These are phyloP conservation scores for Vitis rupestris DNA, from an alignment of 164 flowering plant species.

Conservation along the genomic window DNA sequence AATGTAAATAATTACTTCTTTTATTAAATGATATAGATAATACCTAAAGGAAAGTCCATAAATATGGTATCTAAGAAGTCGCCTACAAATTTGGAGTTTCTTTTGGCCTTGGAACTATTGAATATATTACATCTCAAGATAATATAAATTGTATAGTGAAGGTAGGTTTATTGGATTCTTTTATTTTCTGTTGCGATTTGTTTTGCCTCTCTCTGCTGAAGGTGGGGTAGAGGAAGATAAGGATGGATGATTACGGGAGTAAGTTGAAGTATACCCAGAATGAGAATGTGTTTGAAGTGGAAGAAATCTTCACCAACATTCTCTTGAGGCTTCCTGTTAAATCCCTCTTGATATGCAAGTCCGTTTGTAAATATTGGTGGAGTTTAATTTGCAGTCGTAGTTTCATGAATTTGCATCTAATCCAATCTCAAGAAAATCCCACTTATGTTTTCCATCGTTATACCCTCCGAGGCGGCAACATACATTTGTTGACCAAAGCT, in stretches of 20 bases:
- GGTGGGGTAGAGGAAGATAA: background rate
- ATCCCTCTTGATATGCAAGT: background rate
- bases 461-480: background rate
- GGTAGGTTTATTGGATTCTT: no score
- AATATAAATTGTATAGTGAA: no score
- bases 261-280: background rate
- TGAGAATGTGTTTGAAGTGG: background rate
- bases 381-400: background rate
- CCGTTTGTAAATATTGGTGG: slow-evolving; percentile 10
- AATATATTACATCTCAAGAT: no score
- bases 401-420: slow-evolving; percentile 7
- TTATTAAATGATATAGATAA: no score
- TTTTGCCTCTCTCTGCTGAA: no score
- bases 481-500: background rate
- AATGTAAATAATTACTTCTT: no score
- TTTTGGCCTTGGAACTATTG: no score
- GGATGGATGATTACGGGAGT: background rate
- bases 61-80: no score
- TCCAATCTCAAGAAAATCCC: slow-evolving; percentile 3
- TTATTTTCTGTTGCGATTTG: no score
- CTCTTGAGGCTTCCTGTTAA: slow-evolving; percentile 12
- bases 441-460: slow-evolving; percentile 8
- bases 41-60: no score
- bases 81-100: no score
- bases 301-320: slow-evolving; percentile 4